A percentile compares a stretch with the other conserved stretches of the same genome.
These are phyloP conservation scores for Xylaria venustula DNA, from an alignment of 495 filamentous ascomycete species.

Conservation along the genomic window DNA sequence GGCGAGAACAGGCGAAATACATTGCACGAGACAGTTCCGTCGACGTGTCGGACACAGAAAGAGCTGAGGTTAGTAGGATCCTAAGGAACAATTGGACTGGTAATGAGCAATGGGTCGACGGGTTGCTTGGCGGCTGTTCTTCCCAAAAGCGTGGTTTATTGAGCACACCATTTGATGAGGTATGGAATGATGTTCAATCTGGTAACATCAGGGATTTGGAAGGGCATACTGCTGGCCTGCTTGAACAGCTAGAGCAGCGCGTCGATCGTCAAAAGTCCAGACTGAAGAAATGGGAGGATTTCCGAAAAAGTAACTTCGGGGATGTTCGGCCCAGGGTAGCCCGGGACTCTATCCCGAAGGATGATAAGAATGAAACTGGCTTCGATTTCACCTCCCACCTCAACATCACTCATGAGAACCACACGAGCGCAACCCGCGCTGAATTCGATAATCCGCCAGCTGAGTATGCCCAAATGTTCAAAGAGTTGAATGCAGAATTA, in stretches of 20 bases:
- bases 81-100: constrained; percentile 75
- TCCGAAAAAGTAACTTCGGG: constrained; percentile 51
- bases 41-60: constrained; percentile 37
- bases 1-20: constrained; percentile 41
- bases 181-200: constrained; percentile 61
- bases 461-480: constrained; percentile 46
- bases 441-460: constrained; percentile 16
- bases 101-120: constrained; percentile 64
- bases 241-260: constrained; percentile 62
- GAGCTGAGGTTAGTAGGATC: constrained; percentile 45
- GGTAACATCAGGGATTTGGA: constrained; percentile 53
- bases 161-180: constrained; percentile 59
- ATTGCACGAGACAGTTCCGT: constrained; percentile 14
- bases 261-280: constrained; percentile 61
- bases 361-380: constrained; percentile 29
- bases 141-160: constrained; percentile 61
- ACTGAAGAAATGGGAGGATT: constrained; percentile 70
- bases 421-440: not conserved
- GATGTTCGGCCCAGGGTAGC: constrained; percentile 20
- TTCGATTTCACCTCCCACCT: constrained; percentile 52
- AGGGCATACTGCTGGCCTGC: constrained; percentile 42
- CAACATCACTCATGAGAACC: constrained; percentile 26
- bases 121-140: constrained; percentile 61
- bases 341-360: constrained; percentile 14
- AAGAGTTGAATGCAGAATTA: constrained; percentile 42